Conservation (phyloP, 768 basidiomycete genomes). For the Suillus americanus region DNA sequence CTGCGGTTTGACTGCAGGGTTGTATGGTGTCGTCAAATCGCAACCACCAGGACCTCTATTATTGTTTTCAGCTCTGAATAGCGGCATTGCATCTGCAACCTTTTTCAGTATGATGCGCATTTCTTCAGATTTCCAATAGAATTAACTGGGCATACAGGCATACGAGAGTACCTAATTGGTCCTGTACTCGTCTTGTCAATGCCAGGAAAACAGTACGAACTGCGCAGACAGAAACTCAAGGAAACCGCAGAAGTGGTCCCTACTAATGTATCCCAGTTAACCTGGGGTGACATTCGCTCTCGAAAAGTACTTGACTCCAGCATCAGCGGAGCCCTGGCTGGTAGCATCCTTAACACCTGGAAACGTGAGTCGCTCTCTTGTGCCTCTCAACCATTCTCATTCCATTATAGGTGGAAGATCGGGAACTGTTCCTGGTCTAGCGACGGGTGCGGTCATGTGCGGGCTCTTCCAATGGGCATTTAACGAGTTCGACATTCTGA, state of each 20-base stretch:
- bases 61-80: slow-evolving; percentile 66
- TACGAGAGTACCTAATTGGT: slow-evolving; percentile 74
- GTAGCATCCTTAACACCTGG: slow-evolving; percentile 56
- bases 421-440: slow-evolving; percentile 56
- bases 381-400: slow-evolving; percentile 5
- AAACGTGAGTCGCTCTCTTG: slow-evolving; percentile 47
- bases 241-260: slow-evolving; percentile 23
- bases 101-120: slow-evolving; percentile 68
- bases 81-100: slow-evolving; percentile 64
- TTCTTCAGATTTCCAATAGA: neutral
- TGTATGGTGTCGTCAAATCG: slow-evolving; percentile 47
- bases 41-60: slow-evolving; percentile 50
- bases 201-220: slow-evolving; percentile 47
- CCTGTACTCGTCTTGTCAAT: slow-evolving; percentile 53
- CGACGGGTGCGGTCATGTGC: slow-evolving; percentile 59
- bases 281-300: slow-evolving; percentile 55
- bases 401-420: slow-evolving; percentile 53
- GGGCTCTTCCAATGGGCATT: slow-evolving; percentile 62
- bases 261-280: slow-evolving; percentile 20
- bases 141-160: slow-evolving; percentile 40
- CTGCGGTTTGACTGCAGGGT: slow-evolving; percentile 46
- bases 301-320: slow-evolving; percentile 67
- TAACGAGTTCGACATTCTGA: slow-evolving; percentile 65
- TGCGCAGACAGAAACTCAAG: slow-evolving; percentile 34
- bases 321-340: slow-evolving; percentile 70